Evolutionary conservation across 495 filamentous ascomycete species (phyloP).

Genomic region (Cladorrhinum samala): DNA sequence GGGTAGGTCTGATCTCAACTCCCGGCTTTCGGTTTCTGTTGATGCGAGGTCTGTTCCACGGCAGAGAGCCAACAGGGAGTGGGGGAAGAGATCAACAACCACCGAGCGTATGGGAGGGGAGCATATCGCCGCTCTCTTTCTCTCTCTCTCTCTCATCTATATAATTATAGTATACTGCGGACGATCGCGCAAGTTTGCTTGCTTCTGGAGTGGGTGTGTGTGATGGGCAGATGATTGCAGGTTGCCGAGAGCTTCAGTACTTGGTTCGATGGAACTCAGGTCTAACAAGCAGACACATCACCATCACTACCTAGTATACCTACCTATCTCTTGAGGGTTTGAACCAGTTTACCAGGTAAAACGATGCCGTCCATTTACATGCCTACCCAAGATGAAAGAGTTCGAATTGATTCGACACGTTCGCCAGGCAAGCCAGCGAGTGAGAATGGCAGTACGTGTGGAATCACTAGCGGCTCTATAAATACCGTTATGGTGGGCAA

Average conservation of each 20-base stretch:
- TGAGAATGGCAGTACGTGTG: not conserved
- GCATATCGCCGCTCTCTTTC: no score
- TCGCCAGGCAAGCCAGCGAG: not conserved
- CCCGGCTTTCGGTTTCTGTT: no score
- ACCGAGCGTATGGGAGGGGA: no score
- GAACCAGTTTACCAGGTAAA: no score
- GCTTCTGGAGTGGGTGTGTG: not conserved
- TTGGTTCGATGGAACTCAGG: not conserved
- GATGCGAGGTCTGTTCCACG: slow-evolving; percentile 5
- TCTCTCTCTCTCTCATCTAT: no score
- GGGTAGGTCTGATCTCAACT: slow-evolving; percentile 9
- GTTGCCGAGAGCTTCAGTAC: slow-evolving; percentile 4
- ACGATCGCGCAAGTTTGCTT: no score
- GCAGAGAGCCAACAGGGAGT: not conserved
- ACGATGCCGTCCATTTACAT: not conserved
- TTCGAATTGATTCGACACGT: no score
- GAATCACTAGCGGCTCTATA: not conserved
- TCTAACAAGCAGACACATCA: not conserved
- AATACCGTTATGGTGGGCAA: no score
- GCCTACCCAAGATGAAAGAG: not conserved
- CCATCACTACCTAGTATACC: not conserved
- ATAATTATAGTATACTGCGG: not conserved
- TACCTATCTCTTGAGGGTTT: no score
- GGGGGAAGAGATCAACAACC: not conserved
- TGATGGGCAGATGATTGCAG: slow-evolving; percentile 3